Base-by-base conservation (phyloP, 2,329 filamentous ascomycete species). In the Lecanoromycetidae sp. region DNA sequence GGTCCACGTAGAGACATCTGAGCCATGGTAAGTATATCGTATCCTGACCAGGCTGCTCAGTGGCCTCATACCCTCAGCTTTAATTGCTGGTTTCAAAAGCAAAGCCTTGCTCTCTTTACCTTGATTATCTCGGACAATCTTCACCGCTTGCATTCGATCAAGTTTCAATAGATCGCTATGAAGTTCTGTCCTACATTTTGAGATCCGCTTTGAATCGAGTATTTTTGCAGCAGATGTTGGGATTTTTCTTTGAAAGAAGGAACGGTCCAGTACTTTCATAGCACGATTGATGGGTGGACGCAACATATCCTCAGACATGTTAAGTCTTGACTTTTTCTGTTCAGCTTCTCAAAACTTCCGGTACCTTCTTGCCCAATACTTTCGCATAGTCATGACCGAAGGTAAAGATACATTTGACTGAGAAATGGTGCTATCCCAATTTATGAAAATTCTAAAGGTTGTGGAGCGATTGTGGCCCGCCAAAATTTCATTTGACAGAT, bases 221-320 rank as follows among this genome's bases (percentile, higher is more conserved):
- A 96, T 71, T 30, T 82, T 77, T 5, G 87, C 90, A 2, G 87
- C 88, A 7, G 87, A 77, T 20, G 90, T 71, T 20, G 82, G 79
- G 46, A 94, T 68, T 1, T 74, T 84, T 62, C 82, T 86, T 44
- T 76, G 72, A 69, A 96, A 96, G 54, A 93, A 80, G 13, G 81
- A 74, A 55, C 85, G 80, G 67, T 98, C 88, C 54, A 98, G 77
- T 41, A 77, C 75, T 60, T 80, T 80, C 70, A 86, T 84, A 50
- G 82, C 80, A 63, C 84, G 82, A 57, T 90, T 82, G 50, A 87
- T 71, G 20, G 88, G 87, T 38, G 87, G 86, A 55, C 81, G 79
- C 63, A 94, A 85, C 74, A 80, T 78, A 43, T 56, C 40, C 23
- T 17, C 10, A 15, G 34, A 4, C 7, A 25, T 20, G 15, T 17